A percentile compares a stretch with the other conserved stretches of the same genome.
Evolutionary conservation across 805 yeast species (phyloP).

Genomic region (Lachancea nothofagi): DNA sequence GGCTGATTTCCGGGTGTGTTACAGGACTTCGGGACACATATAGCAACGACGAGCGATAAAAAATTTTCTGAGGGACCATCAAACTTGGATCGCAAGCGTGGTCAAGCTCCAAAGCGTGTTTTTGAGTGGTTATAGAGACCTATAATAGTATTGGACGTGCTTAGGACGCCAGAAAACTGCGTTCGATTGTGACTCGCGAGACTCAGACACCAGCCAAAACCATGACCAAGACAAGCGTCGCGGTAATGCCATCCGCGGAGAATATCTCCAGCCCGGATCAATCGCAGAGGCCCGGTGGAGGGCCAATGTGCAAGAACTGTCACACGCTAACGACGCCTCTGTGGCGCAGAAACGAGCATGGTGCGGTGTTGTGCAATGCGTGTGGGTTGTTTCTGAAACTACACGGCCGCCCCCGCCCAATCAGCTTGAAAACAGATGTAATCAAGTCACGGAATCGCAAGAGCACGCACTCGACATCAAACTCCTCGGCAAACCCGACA

Average conservation of each 20-base stretch:
- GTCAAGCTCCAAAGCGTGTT: no score
- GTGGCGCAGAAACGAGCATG: conserved; percentile 92
- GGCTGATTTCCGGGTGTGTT: no score
- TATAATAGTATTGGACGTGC: no score
- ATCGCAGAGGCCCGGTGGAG: conserved; percentile 14
- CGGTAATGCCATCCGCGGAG: conserved; percentile 2
- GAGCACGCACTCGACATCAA: conserved; percentile 20
- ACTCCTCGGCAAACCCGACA: conserved; percentile 12
- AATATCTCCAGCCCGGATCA: background rate
- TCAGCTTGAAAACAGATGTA: conserved; percentile 83
- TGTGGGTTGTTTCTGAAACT: conserved; percentile 85
- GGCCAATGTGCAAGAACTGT: conserved; percentile 83
- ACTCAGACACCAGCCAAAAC: no score
- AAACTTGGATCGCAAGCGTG: no score
- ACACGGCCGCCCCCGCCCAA: conserved; percentile 91
- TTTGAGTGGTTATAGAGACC: background rate
- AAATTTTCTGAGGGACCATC: no score
- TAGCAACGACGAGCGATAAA: no score
- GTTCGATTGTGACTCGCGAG: no score
- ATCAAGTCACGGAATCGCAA: conserved; percentile 87
- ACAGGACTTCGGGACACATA: no score
- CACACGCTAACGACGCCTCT: conserved; percentile 89
- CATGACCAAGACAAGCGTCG: conserved; percentile 5
- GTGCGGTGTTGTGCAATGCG: conserved; percentile 88
- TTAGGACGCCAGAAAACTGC: no score